phyloP scores from a whole-genome alignment of 352 stramenopile genomes.

The Aphanomyces euteiches region DNA sequence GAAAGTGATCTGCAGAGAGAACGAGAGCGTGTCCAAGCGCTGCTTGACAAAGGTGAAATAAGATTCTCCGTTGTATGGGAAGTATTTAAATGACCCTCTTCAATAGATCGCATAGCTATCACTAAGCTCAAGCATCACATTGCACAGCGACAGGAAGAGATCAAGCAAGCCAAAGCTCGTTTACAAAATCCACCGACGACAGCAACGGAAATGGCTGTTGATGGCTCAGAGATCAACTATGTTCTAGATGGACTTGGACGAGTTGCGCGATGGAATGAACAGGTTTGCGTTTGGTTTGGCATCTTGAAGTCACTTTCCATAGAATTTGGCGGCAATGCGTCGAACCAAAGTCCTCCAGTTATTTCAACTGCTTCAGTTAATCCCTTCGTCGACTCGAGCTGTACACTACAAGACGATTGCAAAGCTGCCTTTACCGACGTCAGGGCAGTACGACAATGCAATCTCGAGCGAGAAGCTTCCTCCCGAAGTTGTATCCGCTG shows the following conservation, averaged over 20 bases:
- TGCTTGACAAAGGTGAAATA: conserved; percentile 15
- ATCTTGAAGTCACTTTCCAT: neutral
- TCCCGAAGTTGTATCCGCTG: conserved; percentile 65
- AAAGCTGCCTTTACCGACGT: conserved; percentile 63
- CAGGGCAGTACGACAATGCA: conserved; percentile 42
- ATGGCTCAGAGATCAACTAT: conserved; percentile 9
- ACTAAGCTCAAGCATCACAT: conserved; percentile 17
- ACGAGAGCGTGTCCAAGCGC: neutral
- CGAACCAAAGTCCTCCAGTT: conserved; percentile 24
- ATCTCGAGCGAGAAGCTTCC: conserved; percentile 38
- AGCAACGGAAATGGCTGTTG: neutral
- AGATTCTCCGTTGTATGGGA: neutral
- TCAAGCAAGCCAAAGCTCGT: conserved; percentile 2
- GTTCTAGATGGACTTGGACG: conserved; percentile 15
- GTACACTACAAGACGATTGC: conserved; percentile 63
- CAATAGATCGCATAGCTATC: conserved; percentile 18
- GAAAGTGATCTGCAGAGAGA: conserved; percentile 5
- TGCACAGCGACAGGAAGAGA: neutral
- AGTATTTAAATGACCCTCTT: too few relatives aligned
- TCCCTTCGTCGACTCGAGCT: neutral
- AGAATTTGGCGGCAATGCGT: conserved; percentile 18
- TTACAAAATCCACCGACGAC: neutral
- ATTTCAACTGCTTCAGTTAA: conserved; percentile 12
- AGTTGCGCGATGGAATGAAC: conserved; percentile 22
- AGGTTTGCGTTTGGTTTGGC: neutral